These are phyloP conservation scores for Dactylonectria macrodidyma DNA, from an alignment of 2,329 filamentous ascomycete genomes.

Conservation along the genomic window DNA sequence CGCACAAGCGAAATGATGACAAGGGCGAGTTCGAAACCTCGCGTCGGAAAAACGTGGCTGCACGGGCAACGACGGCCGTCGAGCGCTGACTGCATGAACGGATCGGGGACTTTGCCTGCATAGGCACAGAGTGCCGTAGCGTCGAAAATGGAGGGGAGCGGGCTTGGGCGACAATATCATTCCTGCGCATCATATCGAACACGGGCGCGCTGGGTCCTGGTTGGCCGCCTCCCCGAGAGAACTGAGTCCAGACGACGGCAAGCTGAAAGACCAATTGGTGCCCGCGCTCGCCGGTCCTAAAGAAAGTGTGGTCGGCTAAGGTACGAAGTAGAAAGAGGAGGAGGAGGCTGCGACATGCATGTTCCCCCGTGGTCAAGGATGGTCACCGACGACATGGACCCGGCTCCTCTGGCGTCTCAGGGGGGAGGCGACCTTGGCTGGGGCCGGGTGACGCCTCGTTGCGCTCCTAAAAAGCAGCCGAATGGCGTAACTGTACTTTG, in stretches of 20 bases:
- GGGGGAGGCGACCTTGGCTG: constrained; percentile 28
- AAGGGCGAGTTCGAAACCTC: background rate
- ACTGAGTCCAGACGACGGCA: background rate
- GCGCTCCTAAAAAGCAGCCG: background rate
- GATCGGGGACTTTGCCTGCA: constrained; percentile 26
- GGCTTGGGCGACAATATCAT: background rate
- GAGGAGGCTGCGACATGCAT: constrained; percentile 38
- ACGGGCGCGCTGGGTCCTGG: background rate
- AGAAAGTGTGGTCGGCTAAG: background rate
- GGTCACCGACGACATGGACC: constrained; percentile 44
- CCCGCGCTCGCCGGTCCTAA: background rate
- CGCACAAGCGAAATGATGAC: constrained; percentile 4
- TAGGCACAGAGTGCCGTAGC: background rate
- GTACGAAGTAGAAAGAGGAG: background rate
- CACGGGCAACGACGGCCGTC: constrained; percentile 8
- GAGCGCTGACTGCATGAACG: constrained; percentile 27
- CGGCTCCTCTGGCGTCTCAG: constrained; percentile 43
- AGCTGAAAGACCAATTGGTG: constrained; percentile 18
- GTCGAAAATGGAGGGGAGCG: background rate
- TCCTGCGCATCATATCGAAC: background rate
- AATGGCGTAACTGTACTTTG: background rate
- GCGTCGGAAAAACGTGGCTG: constrained; percentile 22
- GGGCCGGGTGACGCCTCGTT: constrained; percentile 21
- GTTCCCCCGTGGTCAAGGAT: constrained; percentile 34
- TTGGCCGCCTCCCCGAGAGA: constrained; percentile 1